These are phyloP conservation scores for Gastroboletus turbinatus DNA, from an alignment of 1,284 basidiomycete genomes.

Conservation along the genomic window DNA sequence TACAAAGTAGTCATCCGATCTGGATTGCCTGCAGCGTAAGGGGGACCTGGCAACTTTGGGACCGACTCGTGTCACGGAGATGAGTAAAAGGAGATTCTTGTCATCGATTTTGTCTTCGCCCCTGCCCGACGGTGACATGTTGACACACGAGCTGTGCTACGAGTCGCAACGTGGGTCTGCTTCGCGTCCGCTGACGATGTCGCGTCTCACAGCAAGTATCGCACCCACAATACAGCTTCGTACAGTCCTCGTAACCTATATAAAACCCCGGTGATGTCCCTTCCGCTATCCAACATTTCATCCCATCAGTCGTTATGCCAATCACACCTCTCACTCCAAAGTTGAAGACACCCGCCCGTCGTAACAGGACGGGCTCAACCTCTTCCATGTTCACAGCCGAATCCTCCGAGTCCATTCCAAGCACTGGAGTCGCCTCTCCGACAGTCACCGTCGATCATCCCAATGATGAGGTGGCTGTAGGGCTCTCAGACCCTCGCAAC, in stretches of 20 bases:
- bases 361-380: neutral
- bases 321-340: neutral
- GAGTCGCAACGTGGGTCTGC: neutral
- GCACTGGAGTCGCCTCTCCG: neutral
- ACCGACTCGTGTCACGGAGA: neutral
- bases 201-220: neutral
- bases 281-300: neutral
- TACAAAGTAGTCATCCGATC: neutral
- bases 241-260: neutral
- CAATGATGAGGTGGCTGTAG: slow-evolving; percentile 32
- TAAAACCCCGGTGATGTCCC: neutral
- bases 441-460: neutral
- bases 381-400: neutral
- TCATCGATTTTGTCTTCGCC: neutral
- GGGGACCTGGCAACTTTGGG: neutral
- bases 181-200: neutral
- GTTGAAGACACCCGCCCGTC: neutral
- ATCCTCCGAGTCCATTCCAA: neutral
- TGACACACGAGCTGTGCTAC: neutral
- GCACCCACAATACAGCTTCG: neutral
- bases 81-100: neutral
- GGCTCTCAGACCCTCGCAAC: slow-evolving; percentile 44
- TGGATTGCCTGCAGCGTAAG: neutral
- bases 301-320: neutral
- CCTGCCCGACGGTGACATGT: neutral